Percentiles rank a stretch among this genome's conserved stretches.
Evolutionary conservation across 352 stramenopile species (phyloP).

Genomic region (Phytophthora agathidicida): DNA sequence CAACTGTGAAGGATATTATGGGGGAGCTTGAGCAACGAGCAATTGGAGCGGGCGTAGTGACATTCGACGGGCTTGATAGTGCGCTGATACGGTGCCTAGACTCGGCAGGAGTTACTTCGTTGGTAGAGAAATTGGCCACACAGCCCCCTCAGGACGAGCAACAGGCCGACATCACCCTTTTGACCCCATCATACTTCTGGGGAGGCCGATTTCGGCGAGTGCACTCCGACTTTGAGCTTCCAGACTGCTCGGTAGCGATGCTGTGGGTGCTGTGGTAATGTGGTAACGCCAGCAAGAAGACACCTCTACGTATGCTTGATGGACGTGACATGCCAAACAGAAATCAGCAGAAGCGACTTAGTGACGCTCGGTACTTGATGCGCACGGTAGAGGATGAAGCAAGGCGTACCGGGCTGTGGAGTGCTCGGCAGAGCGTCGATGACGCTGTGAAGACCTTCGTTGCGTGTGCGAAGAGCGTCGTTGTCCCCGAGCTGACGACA

Average conservation of each 20-base stretch:
- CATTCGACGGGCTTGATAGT: constrained; percentile 2
- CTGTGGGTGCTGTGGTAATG: constrained; percentile 6
- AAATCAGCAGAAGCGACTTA: constrained; percentile 15
- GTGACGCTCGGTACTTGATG: constrained; percentile 9
- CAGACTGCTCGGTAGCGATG: constrained; percentile 8
- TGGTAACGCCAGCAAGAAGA: constrained; percentile 6
- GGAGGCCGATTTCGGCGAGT: constrained; percentile 12
- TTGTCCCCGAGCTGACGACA: not conserved
- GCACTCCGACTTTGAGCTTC: not conserved
- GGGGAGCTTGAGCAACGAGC: constrained; percentile 6
- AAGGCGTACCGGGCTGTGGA: too few relatives aligned
- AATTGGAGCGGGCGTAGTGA: constrained; percentile 14
- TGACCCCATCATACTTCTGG: not conserved
- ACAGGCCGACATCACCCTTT: too few relatives aligned
- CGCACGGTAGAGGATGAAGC: not conserved
- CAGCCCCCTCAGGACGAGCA: not conserved
- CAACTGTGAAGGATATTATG: constrained; percentile 6
- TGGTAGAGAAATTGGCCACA: constrained; percentile 2
- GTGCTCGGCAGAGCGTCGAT: not conserved
- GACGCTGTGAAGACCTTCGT: not conserved
- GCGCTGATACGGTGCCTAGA: not conserved
- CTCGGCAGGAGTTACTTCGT: not conserved
- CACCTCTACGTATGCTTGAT: constrained; percentile 1
- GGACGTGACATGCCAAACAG: constrained; percentile 3
- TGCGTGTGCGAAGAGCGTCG: constrained; percentile 3